Evolutionary conservation across 768 basidiomycete genomes (phyloP), one percentile per base, ranked within the genome.

Genomic region (Collybia mongolica): DNA sequence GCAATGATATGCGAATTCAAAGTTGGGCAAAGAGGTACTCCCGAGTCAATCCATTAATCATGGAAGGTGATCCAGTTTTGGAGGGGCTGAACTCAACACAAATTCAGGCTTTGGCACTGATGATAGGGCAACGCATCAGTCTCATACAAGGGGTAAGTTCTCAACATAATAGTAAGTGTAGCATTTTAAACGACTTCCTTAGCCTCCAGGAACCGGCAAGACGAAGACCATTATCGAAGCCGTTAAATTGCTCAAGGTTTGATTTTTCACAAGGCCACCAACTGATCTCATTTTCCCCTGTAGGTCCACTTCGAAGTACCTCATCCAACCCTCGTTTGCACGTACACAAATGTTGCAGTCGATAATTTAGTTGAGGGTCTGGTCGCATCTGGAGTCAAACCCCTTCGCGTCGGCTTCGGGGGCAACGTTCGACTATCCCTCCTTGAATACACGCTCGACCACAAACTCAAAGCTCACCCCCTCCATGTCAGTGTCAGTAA

Each of bases 191-290:
- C n/a, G n/a, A n/a, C 14, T 15, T 22, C 35, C 41, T 12, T 29
- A 92, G 89, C 91, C 93, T 36, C 93, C 92, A 17, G 93, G 93
- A 18, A 94, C 92, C 0, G 94, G 94, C 29, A 98, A 98, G 68
- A 95, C 93, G 2, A 86, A 87, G 64, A 95, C 92, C 0, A 93
- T 95, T 40, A 83, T 93, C n/a, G 86, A 95, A 63, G 77, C 90
- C 0, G 76, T 91, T 51, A 86, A 82, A 56, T 61, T 95, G 15
- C 79, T 95, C 51, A 94, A 94, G 76, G 83, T 84, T 44, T 17
- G 54, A 54, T 18, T 35, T 7, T 29, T 40, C 35, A 26, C 22
- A 6, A 19, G 39, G 11, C 20, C 50, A 15, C 38, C 29, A 29
- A 35, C 28, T 26, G 39, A 23, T 29, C n/a, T 39, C 23, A n/a